phyloP scores from a whole-genome alignment of 805 yeast genomes.

The Zygoascus bituminiphila region DNA sequence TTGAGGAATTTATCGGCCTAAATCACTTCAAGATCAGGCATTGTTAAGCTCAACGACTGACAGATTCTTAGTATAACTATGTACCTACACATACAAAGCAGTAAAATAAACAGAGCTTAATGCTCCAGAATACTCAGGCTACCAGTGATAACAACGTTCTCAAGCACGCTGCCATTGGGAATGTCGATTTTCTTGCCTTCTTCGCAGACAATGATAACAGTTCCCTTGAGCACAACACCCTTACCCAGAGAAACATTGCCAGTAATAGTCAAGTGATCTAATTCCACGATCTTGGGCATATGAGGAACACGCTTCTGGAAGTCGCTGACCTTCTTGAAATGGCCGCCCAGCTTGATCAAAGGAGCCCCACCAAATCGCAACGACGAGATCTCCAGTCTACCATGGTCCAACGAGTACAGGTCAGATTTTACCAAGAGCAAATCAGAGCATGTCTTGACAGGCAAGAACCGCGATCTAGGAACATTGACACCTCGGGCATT shows the following conservation, averaged over 20 bases:
- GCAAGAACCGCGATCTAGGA: slow-evolving; percentile 95
- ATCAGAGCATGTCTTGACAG: slow-evolving; percentile 96
- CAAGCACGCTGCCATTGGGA: slow-evolving; percentile 92
- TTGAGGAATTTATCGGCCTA: no score
- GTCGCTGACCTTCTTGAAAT: slow-evolving; percentile 89
- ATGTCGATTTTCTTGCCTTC: slow-evolving; percentile 96
- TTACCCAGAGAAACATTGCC: slow-evolving; percentile 93
- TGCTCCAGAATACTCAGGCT: slow-evolving; percentile 91
- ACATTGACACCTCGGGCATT: slow-evolving; percentile 97
- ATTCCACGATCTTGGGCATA: slow-evolving; percentile 92
- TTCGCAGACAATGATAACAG: slow-evolving; percentile 94
- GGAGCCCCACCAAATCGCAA: slow-evolving; percentile 89
- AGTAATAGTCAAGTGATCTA: slow-evolving; percentile 94
- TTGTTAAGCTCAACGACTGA: no score
- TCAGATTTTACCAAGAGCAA: slow-evolving; percentile 91
- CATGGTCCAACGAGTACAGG: slow-evolving; percentile 82
- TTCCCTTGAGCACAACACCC: slow-evolving; percentile 86
- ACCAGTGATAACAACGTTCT: slow-evolving; percentile 96
- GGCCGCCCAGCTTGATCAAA: slow-evolving; percentile 90
- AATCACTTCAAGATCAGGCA: no score
- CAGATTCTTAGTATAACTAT: background rate
- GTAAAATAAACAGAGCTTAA: slow-evolving; percentile 28
- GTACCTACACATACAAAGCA: background rate
- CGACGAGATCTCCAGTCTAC: slow-evolving; percentile 77
- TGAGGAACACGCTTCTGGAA: slow-evolving; percentile 87